Evolutionary conservation across 2,329 filamentous ascomycete species (phyloP).

Genomic region (Parastagonospora avenae): DNA sequence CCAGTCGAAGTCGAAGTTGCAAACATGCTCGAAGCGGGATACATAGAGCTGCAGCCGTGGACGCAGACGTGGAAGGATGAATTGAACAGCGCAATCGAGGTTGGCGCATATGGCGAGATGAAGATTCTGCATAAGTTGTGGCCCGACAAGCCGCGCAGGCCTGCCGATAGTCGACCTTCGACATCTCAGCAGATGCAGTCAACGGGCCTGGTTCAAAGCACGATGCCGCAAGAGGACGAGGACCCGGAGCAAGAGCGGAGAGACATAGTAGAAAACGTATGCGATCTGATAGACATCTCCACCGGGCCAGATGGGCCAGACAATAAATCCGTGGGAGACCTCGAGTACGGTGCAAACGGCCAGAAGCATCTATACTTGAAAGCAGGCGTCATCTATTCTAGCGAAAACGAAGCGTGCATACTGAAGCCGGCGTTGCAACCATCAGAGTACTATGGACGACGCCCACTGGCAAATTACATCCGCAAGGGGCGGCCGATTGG

Average conservation of each 20-base stretch:
- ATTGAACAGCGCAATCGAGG: constrained; percentile 84
- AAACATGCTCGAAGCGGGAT: constrained; percentile 92
- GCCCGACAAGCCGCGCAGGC: constrained; percentile 68
- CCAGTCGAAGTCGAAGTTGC: constrained; percentile 84
- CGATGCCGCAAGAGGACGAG: constrained; percentile 42
- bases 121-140: constrained; percentile 86
- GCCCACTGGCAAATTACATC: constrained; percentile 79
- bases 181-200: constrained; percentile 42
- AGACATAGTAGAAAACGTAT: constrained; percentile 51
- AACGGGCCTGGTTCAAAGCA: constrained; percentile 38
- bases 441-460: constrained; percentile 81
- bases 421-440: constrained; percentile 84
- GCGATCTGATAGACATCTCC: constrained; percentile 56
- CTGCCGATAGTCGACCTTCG: constrained; percentile 50
- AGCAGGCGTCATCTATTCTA: constrained; percentile 86
- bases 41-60: constrained; percentile 83
- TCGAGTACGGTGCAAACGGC: constrained; percentile 51
- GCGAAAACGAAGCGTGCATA: constrained; percentile 77
- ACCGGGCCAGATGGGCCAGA: constrained; percentile 52
- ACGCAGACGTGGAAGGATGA: constrained; percentile 93
- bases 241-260: constrained; percentile 52
- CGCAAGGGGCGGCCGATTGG: constrained; percentile 82
- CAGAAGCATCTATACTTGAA: constrained; percentile 67
- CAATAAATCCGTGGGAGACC: constrained; percentile 54
- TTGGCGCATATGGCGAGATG: constrained; percentile 87